A percentile compares a stretch with the other conserved stretches of the same genome.
Conservation (phyloP, 1,284 basidiomycete genomes). For the Boletellus deceptivus region DNA sequence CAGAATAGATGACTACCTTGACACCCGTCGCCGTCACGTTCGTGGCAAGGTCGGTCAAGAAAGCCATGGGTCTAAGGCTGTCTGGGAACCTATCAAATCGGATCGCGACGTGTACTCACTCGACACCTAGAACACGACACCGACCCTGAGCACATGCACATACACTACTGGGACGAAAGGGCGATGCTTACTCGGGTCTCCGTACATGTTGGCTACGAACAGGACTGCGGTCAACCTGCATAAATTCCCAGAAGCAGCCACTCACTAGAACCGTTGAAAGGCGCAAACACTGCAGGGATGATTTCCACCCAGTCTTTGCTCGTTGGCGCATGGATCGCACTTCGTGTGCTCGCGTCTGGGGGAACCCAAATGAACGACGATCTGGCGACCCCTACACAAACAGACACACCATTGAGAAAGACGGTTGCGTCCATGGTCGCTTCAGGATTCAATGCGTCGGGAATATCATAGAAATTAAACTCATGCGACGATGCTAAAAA, state of each 20-base stretch:
- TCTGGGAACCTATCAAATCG: slow-evolving; percentile 5
- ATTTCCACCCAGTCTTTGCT: slow-evolving; percentile 55
- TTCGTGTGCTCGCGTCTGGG: slow-evolving; percentile 48
- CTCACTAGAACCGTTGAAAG: slow-evolving; percentile 27
- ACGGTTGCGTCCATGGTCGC: slow-evolving; percentile 42
- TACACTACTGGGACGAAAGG: neutral
- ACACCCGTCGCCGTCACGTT: slow-evolving; percentile 52
- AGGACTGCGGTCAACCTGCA: neutral
- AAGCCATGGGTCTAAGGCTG: slow-evolving; percentile 53
- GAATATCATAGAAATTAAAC: slow-evolving; percentile 51
- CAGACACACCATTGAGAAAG: slow-evolving; percentile 57
- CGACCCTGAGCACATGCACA: neutral
- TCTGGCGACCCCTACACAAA: neutral
- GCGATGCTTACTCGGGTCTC: slow-evolving; percentile 44
- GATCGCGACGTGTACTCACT: slow-evolving; percentile 37
- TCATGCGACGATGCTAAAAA: slow-evolving; percentile 34
- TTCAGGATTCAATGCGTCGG: slow-evolving; percentile 51
- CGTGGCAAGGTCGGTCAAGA: slow-evolving; percentile 60
- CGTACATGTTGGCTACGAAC: slow-evolving; percentile 12
- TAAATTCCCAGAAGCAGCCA: slow-evolving; percentile 5
- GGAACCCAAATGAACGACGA: neutral
- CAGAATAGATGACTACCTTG: slow-evolving; percentile 60
- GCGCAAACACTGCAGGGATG: slow-evolving; percentile 47
- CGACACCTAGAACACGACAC: slow-evolving; percentile 39
- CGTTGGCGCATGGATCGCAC: slow-evolving; percentile 67